Evolutionary conservation across 2,329 filamentous ascomycete species (phyloP), one percentile per base, ranked within the genome.

Genomic region (Phyllosticta citriasiana): DNA sequence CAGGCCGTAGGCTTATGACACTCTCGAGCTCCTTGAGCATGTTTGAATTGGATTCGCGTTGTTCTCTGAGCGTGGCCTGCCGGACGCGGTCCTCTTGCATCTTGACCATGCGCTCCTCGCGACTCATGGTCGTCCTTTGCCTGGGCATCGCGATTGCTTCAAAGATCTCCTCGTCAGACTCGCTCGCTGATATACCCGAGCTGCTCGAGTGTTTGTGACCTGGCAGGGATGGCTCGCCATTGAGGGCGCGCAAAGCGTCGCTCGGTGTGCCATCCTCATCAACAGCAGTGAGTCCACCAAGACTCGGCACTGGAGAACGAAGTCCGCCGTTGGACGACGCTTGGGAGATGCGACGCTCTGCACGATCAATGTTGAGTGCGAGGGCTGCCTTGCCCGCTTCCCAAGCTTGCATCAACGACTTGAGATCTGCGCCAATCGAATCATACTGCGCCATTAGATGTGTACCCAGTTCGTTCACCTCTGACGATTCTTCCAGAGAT

Each of bases 11-110:
- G 58, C 70, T 72, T 52, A 97, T 95, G 63, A 99, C 85, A 64
- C 89, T 93, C 77, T 97, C 91, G 62, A 99, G 80, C 76, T 99
- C 94, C 65, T 88, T 86, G 65, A 99, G 82, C 90, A 99, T 96
- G 67, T 88, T 90, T 53, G 86, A 89, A 65, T 86, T 95, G 10
- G 90, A 88, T 64, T 97, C 91, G 53, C 85, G 79, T 69, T 88
- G 88, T 67, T 92, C 89, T 60, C 86, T 84, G 51, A 86, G 78
- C 51, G 84, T 80, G 22, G 88, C 87, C 70, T 89, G 88, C 64
- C 84, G 84, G 59, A 85, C 86, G 62, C 93, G 83, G 53, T 97
- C 93, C 70, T 96, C 92, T 67, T 88, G 88, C 79, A 97, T 91
- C 74, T 88, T 93, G 53, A 82, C 80, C 67, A 97, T 88, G 53